A percentile compares a stretch with the other conserved stretches of the same genome.
These are phyloP conservation scores for Vanderwaltozyma yarrowii DNA, from an alignment of 805 yeast genomes.

Conservation along the genomic window DNA sequence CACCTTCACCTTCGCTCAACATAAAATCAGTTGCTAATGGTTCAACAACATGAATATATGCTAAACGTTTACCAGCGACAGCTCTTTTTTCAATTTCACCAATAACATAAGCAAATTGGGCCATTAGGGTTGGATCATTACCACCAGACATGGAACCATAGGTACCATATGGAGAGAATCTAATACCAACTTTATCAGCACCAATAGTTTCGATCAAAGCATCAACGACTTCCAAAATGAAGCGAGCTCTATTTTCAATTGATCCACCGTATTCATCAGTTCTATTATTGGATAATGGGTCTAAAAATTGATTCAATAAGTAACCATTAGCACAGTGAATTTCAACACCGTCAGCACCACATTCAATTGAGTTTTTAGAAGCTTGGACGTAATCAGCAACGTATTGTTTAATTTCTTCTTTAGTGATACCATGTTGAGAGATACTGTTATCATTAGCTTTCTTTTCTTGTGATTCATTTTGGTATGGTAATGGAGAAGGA, in stretches of 20 bases:
- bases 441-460: constrained; percentile 27
- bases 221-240: constrained; percentile 41
- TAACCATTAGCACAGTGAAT: constrained; percentile 62
- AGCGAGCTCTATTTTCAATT: constrained; percentile 38
- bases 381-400: constrained; percentile 27
- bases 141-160: constrained; percentile 33
- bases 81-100: constrained; percentile 33
- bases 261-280: constrained; percentile 47
- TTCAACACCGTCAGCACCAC: constrained; percentile 50
- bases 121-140: constrained; percentile 25
- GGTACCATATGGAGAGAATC: constrained; percentile 39
- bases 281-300: constrained; percentile 34
- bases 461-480: constrained; percentile 25
- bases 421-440: constrained; percentile 22
- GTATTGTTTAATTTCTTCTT: constrained; percentile 29
- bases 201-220: constrained; percentile 42
- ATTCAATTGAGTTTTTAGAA: constrained; percentile 30
- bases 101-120: constrained; percentile 33
- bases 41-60: constrained; percentile 37
- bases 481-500: constrained; percentile 29
- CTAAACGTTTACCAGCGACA: constrained; percentile 29
- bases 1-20: constrained; percentile 22
- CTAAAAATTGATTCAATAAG: constrained; percentile 45
- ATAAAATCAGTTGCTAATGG: constrained; percentile 32
- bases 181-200: constrained; percentile 35